Percentiles rank a stretch among this genome's conserved stretches.
Conservation (phyloP, 495 filamentous ascomycete genomes). For the Penicillium roqueforti region DNA sequence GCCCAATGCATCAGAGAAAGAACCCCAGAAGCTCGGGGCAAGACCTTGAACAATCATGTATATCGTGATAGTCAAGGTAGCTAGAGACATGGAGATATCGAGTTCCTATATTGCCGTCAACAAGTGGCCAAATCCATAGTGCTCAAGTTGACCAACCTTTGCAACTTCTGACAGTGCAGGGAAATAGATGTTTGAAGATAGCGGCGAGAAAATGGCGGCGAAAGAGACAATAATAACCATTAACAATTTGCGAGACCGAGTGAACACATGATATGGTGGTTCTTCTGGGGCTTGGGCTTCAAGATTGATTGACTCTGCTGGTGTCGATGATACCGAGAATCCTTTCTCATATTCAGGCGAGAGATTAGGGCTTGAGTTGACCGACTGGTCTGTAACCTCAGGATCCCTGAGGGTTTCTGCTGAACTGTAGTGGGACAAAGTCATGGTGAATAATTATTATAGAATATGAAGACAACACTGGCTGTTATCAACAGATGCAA, state of each 20-base stretch:
- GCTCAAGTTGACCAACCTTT: slow-evolving; percentile 15
- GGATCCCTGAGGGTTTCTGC: slow-evolving; percentile 16
- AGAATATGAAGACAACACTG: not conserved
- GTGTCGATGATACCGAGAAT: slow-evolving; percentile 12
- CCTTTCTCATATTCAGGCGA: slow-evolving; percentile 18
- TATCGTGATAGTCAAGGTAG: slow-evolving; percentile 37
- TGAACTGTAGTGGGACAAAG: slow-evolving; percentile 11
- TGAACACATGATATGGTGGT: slow-evolving; percentile 54
- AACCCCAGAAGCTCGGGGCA: slow-evolving; percentile 42
- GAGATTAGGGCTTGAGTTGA: slow-evolving; percentile 18
- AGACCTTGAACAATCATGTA: slow-evolving; percentile 48
- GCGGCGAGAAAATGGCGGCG: slow-evolving; percentile 53
- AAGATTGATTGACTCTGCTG: slow-evolving; percentile 22
- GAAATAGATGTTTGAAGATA: slow-evolving; percentile 79
- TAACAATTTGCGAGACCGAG: slow-evolving; percentile 50
- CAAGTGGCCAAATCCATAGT: not conserved
- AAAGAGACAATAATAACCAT: slow-evolving; percentile 60
- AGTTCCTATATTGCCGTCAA: slow-evolving; percentile 19
- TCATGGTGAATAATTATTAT: slow-evolving; percentile 7
- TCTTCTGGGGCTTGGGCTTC: slow-evolving; percentile 15
- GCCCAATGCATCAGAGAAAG: slow-evolving; percentile 40
- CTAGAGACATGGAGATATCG: slow-evolving; percentile 30
- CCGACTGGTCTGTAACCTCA: slow-evolving; percentile 13
- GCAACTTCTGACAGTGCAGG: slow-evolving; percentile 53
- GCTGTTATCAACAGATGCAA: slow-evolving; percentile 3